Evolutionary conservation across 179 eudicot genomes (phyloP).

Genomic region (Silene vulgaris): DNA sequence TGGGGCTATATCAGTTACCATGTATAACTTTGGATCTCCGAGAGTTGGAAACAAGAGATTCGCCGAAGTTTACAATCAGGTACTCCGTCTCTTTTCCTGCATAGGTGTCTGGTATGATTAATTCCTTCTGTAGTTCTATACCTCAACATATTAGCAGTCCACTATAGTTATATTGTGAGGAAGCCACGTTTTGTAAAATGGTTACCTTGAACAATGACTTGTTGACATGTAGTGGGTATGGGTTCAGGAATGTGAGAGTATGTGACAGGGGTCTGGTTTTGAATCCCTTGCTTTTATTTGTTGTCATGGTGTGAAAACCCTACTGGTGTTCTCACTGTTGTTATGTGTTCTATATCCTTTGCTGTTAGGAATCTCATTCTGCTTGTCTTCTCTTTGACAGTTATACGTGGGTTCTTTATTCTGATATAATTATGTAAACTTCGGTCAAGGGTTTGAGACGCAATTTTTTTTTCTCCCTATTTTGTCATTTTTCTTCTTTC

Average conservation of each 20-base stretch:
- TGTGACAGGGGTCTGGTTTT: background rate
- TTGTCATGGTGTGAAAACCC: background rate
- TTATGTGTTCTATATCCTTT: no score
- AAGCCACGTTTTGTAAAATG: background rate
- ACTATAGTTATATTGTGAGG: background rate
- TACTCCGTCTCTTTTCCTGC: slow-evolving; percentile 22
- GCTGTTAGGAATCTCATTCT: no score
- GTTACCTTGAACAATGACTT: background rate
- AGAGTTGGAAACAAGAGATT: slow-evolving; percentile 89
- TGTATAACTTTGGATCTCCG: slow-evolving; percentile 98
- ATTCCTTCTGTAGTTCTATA: background rate
- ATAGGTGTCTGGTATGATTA: background rate
- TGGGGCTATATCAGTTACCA: slow-evolving; percentile 73
- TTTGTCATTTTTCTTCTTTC: background rate
- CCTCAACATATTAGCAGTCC: background rate
- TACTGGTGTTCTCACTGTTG: background rate
- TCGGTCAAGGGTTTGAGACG: background rate
- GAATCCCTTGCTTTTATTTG: slow-evolving; percentile 6
- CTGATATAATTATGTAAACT: background rate
- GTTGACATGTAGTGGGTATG: background rate
- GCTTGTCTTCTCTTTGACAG: slow-evolving; percentile 1
- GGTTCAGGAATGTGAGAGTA: background rate
- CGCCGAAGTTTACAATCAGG: slow-evolving; percentile 88
- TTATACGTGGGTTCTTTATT: background rate
- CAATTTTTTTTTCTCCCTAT: background rate